These are phyloP conservation scores for Pugionium cornutum DNA, from an alignment of 345 rosid species.

Conservation along the genomic window DNA sequence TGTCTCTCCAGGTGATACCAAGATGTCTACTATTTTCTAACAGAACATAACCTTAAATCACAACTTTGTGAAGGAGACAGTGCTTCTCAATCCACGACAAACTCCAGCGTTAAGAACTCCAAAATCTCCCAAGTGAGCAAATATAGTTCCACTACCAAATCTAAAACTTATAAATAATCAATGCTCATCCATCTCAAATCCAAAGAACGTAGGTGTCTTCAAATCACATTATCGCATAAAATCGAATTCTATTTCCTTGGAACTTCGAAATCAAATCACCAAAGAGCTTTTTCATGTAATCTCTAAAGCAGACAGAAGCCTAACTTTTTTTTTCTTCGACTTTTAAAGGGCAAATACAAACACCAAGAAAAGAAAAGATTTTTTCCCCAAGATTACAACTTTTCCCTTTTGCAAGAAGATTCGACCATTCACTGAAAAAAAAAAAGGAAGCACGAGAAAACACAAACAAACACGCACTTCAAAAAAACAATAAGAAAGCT, in stretches of 20 bases:
- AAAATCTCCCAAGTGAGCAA: conserved; percentile 15
- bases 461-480: not conserved
- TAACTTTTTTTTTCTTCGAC: conserved; percentile 45
- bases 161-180: conserved; percentile 14
- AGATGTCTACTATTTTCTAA: conserved; percentile 18
- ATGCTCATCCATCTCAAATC: conserved; percentile 25
- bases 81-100: conserved; percentile 29
- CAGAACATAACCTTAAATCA: conserved; percentile 16
- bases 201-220: conserved; percentile 16
- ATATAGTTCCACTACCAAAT: conserved; percentile 17
- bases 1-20: conserved; percentile 8
- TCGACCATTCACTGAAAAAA: conserved; percentile 39
- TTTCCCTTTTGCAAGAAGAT: conserved; percentile 48
- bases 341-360: conserved; percentile 52
- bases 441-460: not conserved
- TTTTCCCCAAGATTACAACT: conserved; percentile 65
- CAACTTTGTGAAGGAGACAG: conserved; percentile 21
- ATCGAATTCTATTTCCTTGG: not conserved
- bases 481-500: conserved; percentile 21
- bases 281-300: conserved; percentile 35
- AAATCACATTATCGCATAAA: conserved; percentile 19
- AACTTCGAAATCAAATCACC: not conserved
- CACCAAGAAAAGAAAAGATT: conserved; percentile 46
- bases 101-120: conserved; percentile 12
- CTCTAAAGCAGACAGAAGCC: conserved; percentile 45